Percentiles rank a stretch among this genome's conserved stretches.
Conservation (phyloP, 2,329 filamentous ascomycete genomes). For the Fusarium floridanum region DNA sequence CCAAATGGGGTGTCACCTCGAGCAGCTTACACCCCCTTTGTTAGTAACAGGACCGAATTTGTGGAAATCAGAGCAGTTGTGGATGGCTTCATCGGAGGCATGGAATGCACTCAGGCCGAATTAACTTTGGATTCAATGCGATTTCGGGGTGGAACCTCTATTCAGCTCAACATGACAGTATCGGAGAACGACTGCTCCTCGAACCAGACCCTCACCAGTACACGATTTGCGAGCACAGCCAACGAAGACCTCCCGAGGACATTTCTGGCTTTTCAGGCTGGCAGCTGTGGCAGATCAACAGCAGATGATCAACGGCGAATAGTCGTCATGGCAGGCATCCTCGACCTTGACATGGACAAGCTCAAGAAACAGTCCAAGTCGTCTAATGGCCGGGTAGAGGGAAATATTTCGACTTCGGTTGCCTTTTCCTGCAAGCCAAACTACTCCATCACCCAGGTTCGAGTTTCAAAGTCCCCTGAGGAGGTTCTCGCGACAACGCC, state of each 20-base stretch:
- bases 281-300: slow-evolving; percentile 34
- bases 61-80: slow-evolving; percentile 48
- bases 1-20: slow-evolving; percentile 51
- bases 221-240: slow-evolving; percentile 26
- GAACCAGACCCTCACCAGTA: slow-evolving; percentile 35
- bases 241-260: slow-evolving; percentile 25
- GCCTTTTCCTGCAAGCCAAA: slow-evolving; percentile 42
- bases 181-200: slow-evolving; percentile 35
- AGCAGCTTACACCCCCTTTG: slow-evolving; percentile 54
- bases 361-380: slow-evolving; percentile 31
- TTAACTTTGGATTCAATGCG: slow-evolving; percentile 43
- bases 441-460: slow-evolving; percentile 34
- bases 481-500: slow-evolving; percentile 24
- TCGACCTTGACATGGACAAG: slow-evolving; percentile 32
- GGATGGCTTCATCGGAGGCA: slow-evolving; percentile 50
- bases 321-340: slow-evolving; percentile 34
- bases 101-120: slow-evolving; percentile 50
- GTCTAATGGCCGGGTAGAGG: slow-evolving; percentile 18
- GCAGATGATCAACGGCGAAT: slow-evolving; percentile 39
- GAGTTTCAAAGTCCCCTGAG: slow-evolving; percentile 34
- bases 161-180: slow-evolving; percentile 50
- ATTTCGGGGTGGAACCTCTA: slow-evolving; percentile 21
- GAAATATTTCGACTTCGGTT: slow-evolving; percentile 26
- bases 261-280: slow-evolving; percentile 36
- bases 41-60: slow-evolving; percentile 39